Evolutionary conservation across 2,329 filamentous ascomycete species (phyloP), one percentile per base, ranked within the genome.

Genomic region (Neopestalotiopsis sp.): DNA sequence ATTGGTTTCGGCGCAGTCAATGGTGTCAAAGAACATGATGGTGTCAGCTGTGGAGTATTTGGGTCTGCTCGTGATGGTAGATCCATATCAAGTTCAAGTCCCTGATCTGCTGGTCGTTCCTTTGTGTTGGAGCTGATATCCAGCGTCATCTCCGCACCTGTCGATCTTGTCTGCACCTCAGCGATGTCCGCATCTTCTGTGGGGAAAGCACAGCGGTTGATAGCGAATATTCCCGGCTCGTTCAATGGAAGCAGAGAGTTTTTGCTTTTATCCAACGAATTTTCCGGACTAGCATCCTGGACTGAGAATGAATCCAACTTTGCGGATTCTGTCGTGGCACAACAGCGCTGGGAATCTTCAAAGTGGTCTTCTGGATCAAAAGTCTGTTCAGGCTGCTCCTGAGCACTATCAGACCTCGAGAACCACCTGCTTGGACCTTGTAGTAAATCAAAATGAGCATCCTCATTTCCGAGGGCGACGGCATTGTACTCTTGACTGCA

Each of bases 1-100:
- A 86, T 82, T 14, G 84, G 84, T 60, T 83, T 81, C n/a, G 85
- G 85, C 4, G 82, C 82, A 42, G 85, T 71, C 45, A 85, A 81
- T 13, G 78, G 74, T 38, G 77, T 75, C 12, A 72, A 73, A 32
- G 76, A 78, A 67, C 77, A 78, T 52, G 73, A 74, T 30, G 74
- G 74, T 9, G 71, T 68, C n/a, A 78, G 73, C 52, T 74, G 73
- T 13, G 74, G 74, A 32, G 74, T 72, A 71, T 69, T 74, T 72
- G 52, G 75, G 72, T 60, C 73, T 71, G 28, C 73, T 70, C 66
- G 72, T 72, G 9, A 74, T 28, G 49, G 34, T 7, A 20, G n/a
- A 9, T 52, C 45, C 45, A 52, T 52, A 17, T 10, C n/a, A 9
- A 20, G 10, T n/a, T 24, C 45, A 52, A 52, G 45, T 9, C 17